phyloP scores from a whole-genome alignment of 2,329 filamentous ascomycete genomes.

The Hypoxylon sp. region DNA sequence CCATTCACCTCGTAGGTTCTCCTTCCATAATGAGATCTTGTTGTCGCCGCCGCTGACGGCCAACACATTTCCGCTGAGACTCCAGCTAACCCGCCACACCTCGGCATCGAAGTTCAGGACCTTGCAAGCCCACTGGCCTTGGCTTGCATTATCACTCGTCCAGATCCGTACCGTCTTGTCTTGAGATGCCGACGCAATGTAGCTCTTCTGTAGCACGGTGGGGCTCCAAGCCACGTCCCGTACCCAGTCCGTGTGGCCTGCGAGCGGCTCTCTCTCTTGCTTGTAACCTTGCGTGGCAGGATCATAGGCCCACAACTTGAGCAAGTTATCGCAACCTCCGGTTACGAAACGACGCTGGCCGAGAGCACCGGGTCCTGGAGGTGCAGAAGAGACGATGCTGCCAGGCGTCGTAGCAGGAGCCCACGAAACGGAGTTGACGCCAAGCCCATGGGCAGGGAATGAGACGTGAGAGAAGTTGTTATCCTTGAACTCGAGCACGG shows the following conservation, averaged over 20 bases:
- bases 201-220: slow-evolving; percentile 93
- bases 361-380: slow-evolving; percentile 67
- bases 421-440: slow-evolving; percentile 97
- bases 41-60: slow-evolving; percentile 95
- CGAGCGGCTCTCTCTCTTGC: slow-evolving; percentile 72
- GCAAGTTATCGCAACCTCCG: slow-evolving; percentile 90
- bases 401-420: slow-evolving; percentile 87
- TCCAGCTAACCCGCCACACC: slow-evolving; percentile 98
- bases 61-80: slow-evolving; percentile 93
- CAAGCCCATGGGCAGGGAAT: slow-evolving; percentile 91
- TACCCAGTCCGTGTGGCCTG: slow-evolving; percentile 95
- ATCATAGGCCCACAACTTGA: slow-evolving; percentile 94
- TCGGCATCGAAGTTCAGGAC: slow-evolving; percentile 88
- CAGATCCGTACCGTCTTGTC: slow-evolving; percentile 98
- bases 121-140: slow-evolving; percentile 85
- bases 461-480: slow-evolving; percentile 91
- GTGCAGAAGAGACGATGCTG: slow-evolving; percentile 80
- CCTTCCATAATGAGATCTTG: slow-evolving; percentile 98
- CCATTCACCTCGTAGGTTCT: slow-evolving; percentile 96
- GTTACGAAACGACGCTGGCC: slow-evolving; percentile 89
- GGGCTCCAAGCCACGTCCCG: slow-evolving; percentile 97
- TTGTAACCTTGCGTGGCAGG: slow-evolving; percentile 70
- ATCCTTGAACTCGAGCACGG: slow-evolving; percentile 96
- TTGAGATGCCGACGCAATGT: slow-evolving; percentile 95
- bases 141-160: slow-evolving; percentile 78